phyloP scores from a whole-genome alignment of 768 basidiomycete genomes.

The Clitopilus passeckerianus region DNA sequence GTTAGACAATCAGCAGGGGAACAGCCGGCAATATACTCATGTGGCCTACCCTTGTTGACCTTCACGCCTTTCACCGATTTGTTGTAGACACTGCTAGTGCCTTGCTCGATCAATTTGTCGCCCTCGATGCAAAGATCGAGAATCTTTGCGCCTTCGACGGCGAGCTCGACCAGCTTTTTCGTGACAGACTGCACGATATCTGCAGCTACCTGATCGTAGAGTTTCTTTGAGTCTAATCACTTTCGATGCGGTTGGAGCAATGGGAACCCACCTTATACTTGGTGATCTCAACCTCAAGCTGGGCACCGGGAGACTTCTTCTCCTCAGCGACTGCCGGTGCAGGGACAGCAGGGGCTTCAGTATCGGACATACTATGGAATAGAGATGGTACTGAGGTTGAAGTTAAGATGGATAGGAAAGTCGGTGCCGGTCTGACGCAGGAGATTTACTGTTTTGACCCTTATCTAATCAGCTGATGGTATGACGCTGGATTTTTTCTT shows the following conservation, averaged over 20 bases:
- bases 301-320: constrained; percentile 45
- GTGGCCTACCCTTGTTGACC: constrained; percentile 71
- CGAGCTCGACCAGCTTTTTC: constrained; percentile 76
- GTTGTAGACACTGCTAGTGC: constrained; percentile 83
- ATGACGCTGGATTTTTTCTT: not conserved
- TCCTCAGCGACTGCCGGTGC: constrained; percentile 30
- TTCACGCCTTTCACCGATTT: constrained; percentile 87
- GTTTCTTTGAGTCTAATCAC: not conserved
- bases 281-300: constrained; percentile 71
- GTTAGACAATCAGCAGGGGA: not conserved
- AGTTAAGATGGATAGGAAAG: not conserved
- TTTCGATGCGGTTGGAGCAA: not conserved
- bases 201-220: constrained; percentile 63
- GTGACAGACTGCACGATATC: constrained; percentile 84
- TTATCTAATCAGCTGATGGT: constrained; percentile 16
- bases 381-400: constrained; percentile 6
- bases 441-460: not conserved
- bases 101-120: constrained; percentile 88
- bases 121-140: constrained; percentile 91
- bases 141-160: constrained; percentile 78
- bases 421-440: constrained; percentile 1
- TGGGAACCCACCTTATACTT: constrained; percentile 69
- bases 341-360: constrained; percentile 34
- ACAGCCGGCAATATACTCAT: constrained; percentile 3
- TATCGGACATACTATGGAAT: constrained; percentile 50